A percentile compares a stretch with the other conserved stretches of the same genome.
Conservation (phyloP, 164 flowering plant species). For the Cinnamomum chago region DNA sequence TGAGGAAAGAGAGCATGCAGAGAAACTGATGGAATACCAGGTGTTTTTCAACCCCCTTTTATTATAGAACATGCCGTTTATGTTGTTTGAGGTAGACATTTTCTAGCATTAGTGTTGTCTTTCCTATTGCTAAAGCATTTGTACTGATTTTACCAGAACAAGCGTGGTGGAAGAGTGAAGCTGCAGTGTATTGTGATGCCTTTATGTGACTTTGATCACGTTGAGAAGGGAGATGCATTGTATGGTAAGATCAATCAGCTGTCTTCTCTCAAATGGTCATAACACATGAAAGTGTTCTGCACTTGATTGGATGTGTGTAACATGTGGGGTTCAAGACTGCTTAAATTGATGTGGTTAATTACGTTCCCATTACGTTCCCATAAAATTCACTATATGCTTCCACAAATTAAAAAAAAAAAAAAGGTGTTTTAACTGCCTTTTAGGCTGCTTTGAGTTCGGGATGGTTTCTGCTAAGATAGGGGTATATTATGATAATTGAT, state of each 20-base stretch:
- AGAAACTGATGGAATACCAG: constrained; percentile 95
- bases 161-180: constrained; percentile 84
- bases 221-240: constrained; percentile 83
- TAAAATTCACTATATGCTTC: too few relatives aligned
- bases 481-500: too few relatives aligned
- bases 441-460: too few relatives aligned
- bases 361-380: too few relatives aligned
- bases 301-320: too few relatives aligned
- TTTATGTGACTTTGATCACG: constrained; percentile 67
- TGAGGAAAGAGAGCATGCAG: constrained; percentile 92
- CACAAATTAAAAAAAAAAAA: too few relatives aligned
- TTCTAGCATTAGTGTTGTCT: not conserved
- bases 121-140: not conserved
- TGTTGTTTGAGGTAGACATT: not conserved
- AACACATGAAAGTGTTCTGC: too few relatives aligned
- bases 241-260: constrained; percentile 41
- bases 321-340: too few relatives aligned
- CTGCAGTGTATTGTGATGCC: constrained; percentile 71
- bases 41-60: constrained; percentile 23
- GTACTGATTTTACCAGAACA: constrained; percentile 48
- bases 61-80: not conserved
- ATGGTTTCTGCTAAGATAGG: too few relatives aligned
- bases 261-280: not conserved
- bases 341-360: too few relatives aligned
- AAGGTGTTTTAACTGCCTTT: too few relatives aligned